Evolutionary conservation across 805 yeast species (phyloP).

Genomic region (Candida jianshihensis): DNA sequence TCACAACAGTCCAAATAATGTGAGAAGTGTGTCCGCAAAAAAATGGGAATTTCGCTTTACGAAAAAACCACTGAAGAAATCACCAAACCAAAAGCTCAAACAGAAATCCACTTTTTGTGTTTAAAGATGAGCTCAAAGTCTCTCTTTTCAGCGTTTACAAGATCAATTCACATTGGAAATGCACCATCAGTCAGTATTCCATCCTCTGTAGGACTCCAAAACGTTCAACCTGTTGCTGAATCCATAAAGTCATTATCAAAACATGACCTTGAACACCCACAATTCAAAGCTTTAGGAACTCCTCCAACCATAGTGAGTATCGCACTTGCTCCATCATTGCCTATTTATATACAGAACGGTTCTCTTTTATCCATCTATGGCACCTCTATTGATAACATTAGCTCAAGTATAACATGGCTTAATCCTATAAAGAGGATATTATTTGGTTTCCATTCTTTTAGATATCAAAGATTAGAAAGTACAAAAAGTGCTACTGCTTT

Average conservation of each 20-base stretch:
- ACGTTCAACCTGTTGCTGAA: not conserved
- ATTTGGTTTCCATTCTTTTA: slow-evolving; percentile 36
- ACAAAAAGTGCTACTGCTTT: slow-evolving; percentile 15
- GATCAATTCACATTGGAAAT: slow-evolving; percentile 3
- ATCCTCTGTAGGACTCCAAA: not conserved
- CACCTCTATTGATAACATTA: slow-evolving; percentile 10
- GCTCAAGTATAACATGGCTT: slow-evolving; percentile 11
- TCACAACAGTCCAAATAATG: no score
- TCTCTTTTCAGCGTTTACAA: not conserved
- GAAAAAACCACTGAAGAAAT: no score
- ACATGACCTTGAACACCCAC: slow-evolving; percentile 14
- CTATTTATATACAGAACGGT: slow-evolving; percentile 41
- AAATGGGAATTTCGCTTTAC: no score
- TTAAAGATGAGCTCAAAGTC: not conserved
- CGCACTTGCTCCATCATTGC: slow-evolving; percentile 53
- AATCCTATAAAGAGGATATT: slow-evolving; percentile 36
- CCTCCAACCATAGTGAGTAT: slow-evolving; percentile 43
- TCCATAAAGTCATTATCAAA: not conserved
- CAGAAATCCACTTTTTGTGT: no score
- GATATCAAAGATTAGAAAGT: slow-evolving; percentile 42
- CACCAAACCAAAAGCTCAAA: no score
- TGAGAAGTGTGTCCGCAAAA: no score
- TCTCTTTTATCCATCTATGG: slow-evolving; percentile 44
- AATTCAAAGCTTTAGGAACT: slow-evolving; percentile 38
- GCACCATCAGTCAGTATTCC: slow-evolving; percentile 1